A percentile compares a stretch with the other conserved stretches of the same genome.
Conservation (phyloP, 192 early-diverging fungal species). For the Globomyces pollinis-pini region DNA sequence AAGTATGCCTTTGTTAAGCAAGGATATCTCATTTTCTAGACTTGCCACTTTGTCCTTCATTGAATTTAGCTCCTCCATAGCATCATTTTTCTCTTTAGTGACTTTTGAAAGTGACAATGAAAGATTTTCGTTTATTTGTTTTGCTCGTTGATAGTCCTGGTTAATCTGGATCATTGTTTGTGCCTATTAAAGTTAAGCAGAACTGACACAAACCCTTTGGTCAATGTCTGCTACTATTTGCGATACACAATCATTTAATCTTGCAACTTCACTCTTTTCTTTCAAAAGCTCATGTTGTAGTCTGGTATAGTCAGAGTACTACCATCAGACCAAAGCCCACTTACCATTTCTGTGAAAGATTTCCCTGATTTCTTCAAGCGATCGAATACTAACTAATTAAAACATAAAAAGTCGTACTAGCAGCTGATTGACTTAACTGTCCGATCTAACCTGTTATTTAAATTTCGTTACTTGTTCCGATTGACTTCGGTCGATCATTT, state of each 20-base stretch:
- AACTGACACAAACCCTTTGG: constrained; percentile 21
- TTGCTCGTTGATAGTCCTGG: constrained; percentile 13
- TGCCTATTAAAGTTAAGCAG: constrained; percentile 22
- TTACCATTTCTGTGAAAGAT: constrained; percentile 57
- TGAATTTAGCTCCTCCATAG: not conserved
- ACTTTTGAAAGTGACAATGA: not conserved
- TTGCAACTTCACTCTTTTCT: constrained; percentile 37
- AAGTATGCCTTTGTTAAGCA: constrained; percentile 8
- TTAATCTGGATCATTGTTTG: constrained; percentile 40
- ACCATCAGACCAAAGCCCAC: too few species aligned
- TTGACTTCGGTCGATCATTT: not conserved
- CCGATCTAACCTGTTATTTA: not conserved
- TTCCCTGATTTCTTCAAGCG: constrained; percentile 39
- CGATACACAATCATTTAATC: constrained; percentile 42
- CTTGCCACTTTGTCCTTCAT: not conserved
- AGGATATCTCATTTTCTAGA: too few species aligned
- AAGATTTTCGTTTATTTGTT: constrained; percentile 13
- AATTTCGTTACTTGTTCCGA: too few species aligned
- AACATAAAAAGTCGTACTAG: too few species aligned
- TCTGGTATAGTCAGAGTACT: constrained; percentile 49
- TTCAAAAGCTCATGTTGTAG: constrained; percentile 40
- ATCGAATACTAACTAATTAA: too few species aligned
- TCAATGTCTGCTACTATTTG: constrained; percentile 52
- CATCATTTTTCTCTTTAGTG: not conserved
- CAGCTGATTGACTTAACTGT: constrained; percentile 38